These are phyloP conservation scores for Trifolium fragiferum DNA, from an alignment of 306 rosid species.

Conservation along the genomic window DNA sequence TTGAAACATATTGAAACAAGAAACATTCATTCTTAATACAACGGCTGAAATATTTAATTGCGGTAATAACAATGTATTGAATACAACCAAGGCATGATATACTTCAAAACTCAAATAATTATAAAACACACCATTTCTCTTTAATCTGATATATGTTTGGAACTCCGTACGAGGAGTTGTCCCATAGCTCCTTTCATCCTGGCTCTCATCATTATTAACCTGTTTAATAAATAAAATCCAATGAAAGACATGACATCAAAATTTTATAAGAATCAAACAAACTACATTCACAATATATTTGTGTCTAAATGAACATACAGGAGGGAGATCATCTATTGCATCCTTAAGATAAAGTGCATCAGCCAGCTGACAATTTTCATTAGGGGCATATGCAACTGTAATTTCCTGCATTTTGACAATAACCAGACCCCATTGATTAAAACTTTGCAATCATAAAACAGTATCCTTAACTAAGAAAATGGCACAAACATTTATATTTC, in stretches of 20 bases:
- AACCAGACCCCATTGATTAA: not conserved
- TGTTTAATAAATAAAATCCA: not conserved
- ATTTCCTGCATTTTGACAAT: conserved; percentile 45
- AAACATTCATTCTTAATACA: not conserved
- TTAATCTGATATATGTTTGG: conserved; percentile 51
- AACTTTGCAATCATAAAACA: not conserved
- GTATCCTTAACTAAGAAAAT: not conserved
- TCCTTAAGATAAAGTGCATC: conserved; percentile 45
- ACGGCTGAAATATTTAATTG: not conserved
- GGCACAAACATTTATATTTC: not conserved
- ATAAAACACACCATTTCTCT: conserved; percentile 45
- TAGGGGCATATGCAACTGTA: conserved; percentile 41
- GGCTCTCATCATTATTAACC: conserved; percentile 45
- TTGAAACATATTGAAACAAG: not conserved
- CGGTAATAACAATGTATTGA: not conserved
- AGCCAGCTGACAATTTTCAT: conserved; percentile 40
- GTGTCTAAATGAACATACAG: conserved; percentile 33
- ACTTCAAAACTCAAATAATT: conserved; percentile 21
- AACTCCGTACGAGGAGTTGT: conserved; percentile 48
- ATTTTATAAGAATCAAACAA: not conserved
- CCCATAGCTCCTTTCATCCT: conserved; percentile 46
- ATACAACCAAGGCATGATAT: too few relatives aligned
- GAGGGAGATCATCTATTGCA: conserved; percentile 55
- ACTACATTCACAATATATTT: not conserved
- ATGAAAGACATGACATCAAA: conserved; percentile 9